Conservation (phyloP, 345 rosid genomes). For the Lepidium sativum region DNA sequence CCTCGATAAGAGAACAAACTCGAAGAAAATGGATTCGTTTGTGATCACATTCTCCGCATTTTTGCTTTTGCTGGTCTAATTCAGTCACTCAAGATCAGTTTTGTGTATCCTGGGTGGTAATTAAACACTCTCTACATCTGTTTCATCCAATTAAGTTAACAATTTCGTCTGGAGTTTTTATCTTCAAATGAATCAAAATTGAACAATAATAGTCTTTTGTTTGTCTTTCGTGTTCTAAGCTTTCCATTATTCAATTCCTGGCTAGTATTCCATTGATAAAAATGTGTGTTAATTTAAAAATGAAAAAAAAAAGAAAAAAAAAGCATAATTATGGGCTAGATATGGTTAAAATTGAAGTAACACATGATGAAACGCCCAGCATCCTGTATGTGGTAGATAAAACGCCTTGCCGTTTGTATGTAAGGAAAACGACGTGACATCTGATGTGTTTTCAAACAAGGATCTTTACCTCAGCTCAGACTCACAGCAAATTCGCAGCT, state of each 20-base stretch:
- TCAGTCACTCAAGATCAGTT: not conserved
- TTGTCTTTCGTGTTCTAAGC: not conserved
- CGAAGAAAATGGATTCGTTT: not conserved
- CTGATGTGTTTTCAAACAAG: not conserved
- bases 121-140: not conserved
- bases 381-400: not conserved
- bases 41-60: slow-evolving; percentile 1
- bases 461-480: not conserved
- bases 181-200: not conserved
- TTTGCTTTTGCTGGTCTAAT: slow-evolving; percentile 10
- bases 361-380: not conserved
- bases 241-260: not conserved
- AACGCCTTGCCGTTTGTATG: slow-evolving; percentile 10
- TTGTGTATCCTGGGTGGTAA: not conserved
- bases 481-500: not conserved
- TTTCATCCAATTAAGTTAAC: not conserved
- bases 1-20: slow-evolving; percentile 48
- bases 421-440: slow-evolving; percentile 14
- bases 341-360: not conserved
- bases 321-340: not conserved
- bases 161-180: not conserved
- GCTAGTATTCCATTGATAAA: too few species aligned
- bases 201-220: not conserved
- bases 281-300: not conserved
- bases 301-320: not conserved